Percentiles rank a stretch among this genome's conserved stretches.
These are phyloP conservation scores for Russula sp. DNA, from an alignment of 768 basidiomycete genomes.

Conservation along the genomic window DNA sequence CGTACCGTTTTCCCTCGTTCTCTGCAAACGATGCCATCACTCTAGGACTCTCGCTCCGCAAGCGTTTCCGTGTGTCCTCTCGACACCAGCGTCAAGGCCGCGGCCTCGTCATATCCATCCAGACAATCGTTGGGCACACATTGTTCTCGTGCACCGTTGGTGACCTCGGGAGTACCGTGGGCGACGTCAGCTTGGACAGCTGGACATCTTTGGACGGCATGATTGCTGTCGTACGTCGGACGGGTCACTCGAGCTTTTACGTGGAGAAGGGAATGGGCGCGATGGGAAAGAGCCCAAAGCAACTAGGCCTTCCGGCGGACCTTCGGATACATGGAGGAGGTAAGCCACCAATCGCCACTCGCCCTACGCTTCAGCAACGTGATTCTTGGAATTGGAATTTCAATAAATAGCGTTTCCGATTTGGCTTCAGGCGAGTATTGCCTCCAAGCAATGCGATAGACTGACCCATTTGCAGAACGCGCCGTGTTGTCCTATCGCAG, in stretches of 20 bases:
- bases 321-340: conserved; percentile 70
- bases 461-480: conserved; percentile 48
- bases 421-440: conserved; percentile 64
- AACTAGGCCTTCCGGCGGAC: conserved; percentile 64
- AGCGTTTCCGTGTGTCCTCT: conserved; percentile 70
- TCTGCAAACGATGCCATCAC: conserved; percentile 75
- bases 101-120: conserved; percentile 75
- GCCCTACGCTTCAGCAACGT: background rate
- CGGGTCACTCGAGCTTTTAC: conserved; percentile 81
- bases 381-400: background rate
- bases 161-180: conserved; percentile 60
- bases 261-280: conserved; percentile 84
- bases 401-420: conserved; percentile 64
- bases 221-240: conserved; percentile 70
- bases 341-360: conserved; percentile 34
- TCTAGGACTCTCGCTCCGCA: conserved; percentile 70
- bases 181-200: conserved; percentile 75
- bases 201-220: conserved; percentile 77
- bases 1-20: conserved; percentile 67
- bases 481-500: conserved; percentile 75
- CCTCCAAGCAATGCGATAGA: background rate
- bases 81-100: conserved; percentile 65
- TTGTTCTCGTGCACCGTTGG: conserved; percentile 82
- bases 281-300: conserved; percentile 70
- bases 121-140: conserved; percentile 71